Percentiles rank a stretch among this genome's conserved stretches.
These are phyloP conservation scores for Taiozyma sp. DNA, from an alignment of 1,139 yeast genomes.

Conservation along the genomic window DNA sequence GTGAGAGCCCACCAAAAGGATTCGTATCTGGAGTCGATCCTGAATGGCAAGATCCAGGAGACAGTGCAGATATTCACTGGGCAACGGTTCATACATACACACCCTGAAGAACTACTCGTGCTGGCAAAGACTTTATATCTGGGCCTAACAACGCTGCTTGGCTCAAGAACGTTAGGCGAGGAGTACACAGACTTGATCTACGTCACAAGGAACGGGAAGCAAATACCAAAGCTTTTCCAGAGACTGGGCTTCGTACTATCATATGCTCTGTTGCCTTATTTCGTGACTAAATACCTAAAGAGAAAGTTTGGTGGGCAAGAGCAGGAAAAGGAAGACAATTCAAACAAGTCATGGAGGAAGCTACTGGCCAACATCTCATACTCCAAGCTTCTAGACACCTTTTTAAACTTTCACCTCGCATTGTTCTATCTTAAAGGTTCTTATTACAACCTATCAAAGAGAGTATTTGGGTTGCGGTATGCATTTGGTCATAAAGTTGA, in stretches of 20 bases:
- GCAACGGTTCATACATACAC: slow-evolving; percentile 61
- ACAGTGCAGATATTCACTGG: slow-evolving; percentile 55
- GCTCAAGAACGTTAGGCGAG: slow-evolving; percentile 85
- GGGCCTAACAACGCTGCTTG: slow-evolving; percentile 65
- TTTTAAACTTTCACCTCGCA: slow-evolving; percentile 70
- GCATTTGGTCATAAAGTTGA: slow-evolving; percentile 63
- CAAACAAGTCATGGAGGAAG: slow-evolving; percentile 10
- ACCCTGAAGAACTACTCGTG: slow-evolving; percentile 59
- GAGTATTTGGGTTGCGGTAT: slow-evolving; percentile 77
- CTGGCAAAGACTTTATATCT: slow-evolving; percentile 59
- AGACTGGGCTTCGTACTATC: slow-evolving; percentile 49
- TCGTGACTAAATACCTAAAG: slow-evolving; percentile 30
- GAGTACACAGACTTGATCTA: slow-evolving; percentile 87
- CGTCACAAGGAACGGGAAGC: slow-evolving; percentile 47
- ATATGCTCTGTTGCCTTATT: slow-evolving; percentile 55
- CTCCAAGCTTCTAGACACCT: slow-evolving; percentile 42
- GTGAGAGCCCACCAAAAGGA: slow-evolving; percentile 91
- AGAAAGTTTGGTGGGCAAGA: slow-evolving; percentile 12
- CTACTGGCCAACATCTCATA: slow-evolving; percentile 26
- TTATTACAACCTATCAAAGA: slow-evolving; percentile 72
- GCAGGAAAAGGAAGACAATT: slow-evolving; percentile 20
- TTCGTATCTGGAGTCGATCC: slow-evolving; percentile 56
- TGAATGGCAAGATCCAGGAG: slow-evolving; percentile 52
- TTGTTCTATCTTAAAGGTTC: slow-evolving; percentile 77
- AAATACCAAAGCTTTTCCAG: slow-evolving; percentile 43